Conservation (phyloP, 2,329 filamentous ascomycete species). For the Neurospora crassa region DNA sequence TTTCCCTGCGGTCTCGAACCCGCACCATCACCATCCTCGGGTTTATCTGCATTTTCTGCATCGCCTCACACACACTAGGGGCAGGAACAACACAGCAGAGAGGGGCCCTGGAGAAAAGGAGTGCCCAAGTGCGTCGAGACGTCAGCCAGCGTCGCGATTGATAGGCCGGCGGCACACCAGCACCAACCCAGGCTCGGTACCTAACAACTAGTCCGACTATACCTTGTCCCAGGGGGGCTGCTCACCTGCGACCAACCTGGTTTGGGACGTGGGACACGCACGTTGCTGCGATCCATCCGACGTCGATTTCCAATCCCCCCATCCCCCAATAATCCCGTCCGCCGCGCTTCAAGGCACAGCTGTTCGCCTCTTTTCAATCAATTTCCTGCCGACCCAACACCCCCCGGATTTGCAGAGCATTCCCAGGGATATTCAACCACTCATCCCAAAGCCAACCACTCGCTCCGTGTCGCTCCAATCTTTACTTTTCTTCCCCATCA, state of each 20-base stretch:
- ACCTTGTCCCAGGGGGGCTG: background rate
- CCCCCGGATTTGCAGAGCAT: background rate
- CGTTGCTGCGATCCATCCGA: background rate
- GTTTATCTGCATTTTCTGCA: background rate
- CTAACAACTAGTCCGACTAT: background rate
- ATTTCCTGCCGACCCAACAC: background rate
- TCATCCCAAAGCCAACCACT: background rate
- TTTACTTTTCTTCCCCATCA: background rate
- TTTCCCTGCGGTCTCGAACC: constrained; percentile 1
- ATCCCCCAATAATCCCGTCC: background rate
- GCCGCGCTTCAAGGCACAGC: background rate
- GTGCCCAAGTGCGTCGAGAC: background rate
- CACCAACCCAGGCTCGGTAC: background rate
- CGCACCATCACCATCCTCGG: background rate
- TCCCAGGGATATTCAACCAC: background rate
- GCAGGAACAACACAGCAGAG: background rate
- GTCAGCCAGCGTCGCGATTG: background rate
- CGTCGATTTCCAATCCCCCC: background rate
- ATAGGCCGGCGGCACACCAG: background rate
- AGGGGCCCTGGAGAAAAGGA: background rate
- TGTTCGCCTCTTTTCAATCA: background rate
- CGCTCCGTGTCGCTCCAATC: background rate
- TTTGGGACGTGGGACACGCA: background rate
- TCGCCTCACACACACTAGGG: background rate
- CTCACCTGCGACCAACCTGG: background rate